phyloP scores from a whole-genome alignment of 1,139 yeast genomes.

The Debaryomyces sp. region DNA sequence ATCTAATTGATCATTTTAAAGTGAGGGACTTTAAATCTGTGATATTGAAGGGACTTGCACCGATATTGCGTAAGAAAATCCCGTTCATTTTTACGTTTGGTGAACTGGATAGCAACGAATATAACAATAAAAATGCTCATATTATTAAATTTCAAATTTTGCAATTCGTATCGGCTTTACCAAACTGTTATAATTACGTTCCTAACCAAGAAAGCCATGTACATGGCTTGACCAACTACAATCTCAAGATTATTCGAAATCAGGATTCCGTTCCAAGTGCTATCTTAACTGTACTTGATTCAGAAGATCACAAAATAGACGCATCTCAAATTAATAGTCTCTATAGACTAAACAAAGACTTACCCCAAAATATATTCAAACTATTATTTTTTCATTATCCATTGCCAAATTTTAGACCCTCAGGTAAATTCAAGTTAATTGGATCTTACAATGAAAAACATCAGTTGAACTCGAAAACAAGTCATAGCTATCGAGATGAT shows the following conservation, averaged over 20 bases:
- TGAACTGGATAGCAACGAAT: conserved; percentile 26
- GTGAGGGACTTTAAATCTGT: conserved; percentile 34
- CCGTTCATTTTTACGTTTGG: conserved; percentile 47
- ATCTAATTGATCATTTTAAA: conserved; percentile 33
- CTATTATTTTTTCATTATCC: conserved; percentile 55
- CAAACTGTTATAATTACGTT: conserved; percentile 38
- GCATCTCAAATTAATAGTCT: conserved; percentile 35
- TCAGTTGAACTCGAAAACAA: conserved; percentile 35
- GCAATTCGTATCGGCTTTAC: conserved; percentile 33
- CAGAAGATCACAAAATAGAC: conserved; percentile 30
- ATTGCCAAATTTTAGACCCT: conserved; percentile 54
- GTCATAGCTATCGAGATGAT: conserved; percentile 38
- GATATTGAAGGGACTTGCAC: conserved; percentile 37
- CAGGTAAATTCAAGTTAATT: conserved; percentile 48
- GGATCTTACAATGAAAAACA: conserved; percentile 53
- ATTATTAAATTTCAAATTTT: conserved; percentile 16
- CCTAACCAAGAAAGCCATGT: conserved; percentile 8
- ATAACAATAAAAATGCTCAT: conserved; percentile 8
- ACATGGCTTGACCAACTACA: conserved; percentile 45
- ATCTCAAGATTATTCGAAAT: conserved; percentile 24
- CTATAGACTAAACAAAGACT: conserved; percentile 23
- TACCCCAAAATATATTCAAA: conserved; percentile 24
- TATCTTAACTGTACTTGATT: conserved; percentile 37
- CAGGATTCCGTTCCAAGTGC: conserved; percentile 19
- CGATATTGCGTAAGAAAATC: conserved; percentile 31